Evolutionary conservation across 345 rosid genomes (phyloP).

Genomic region (Arabidopsis suecica): DNA sequence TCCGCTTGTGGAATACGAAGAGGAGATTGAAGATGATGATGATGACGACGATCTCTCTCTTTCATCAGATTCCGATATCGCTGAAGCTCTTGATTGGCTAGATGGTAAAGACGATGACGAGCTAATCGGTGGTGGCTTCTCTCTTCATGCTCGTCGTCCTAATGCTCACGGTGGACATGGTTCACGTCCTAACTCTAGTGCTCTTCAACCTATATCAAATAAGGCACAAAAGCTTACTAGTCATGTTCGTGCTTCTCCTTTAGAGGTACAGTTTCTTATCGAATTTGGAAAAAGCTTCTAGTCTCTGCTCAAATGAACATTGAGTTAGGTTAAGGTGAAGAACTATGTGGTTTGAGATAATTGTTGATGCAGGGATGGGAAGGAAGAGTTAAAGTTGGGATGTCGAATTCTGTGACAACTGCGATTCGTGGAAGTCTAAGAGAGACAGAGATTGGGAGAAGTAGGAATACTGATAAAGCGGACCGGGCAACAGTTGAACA

Average conservation of each 20-base stretch:
- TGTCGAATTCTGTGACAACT: slow-evolving; percentile 91
- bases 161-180: slow-evolving; percentile 88
- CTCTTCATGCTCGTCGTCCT: slow-evolving; percentile 68
- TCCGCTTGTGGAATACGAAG: slow-evolving; percentile 25
- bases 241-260: slow-evolving; percentile 83
- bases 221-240: slow-evolving; percentile 73
- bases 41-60: slow-evolving; percentile 53
- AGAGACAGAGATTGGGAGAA: slow-evolving; percentile 75
- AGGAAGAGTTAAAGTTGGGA: slow-evolving; percentile 76
- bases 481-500: slow-evolving; percentile 99
- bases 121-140: slow-evolving; percentile 51
- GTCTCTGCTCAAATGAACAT: not conserved
- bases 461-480: slow-evolving; percentile 77
- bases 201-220: slow-evolving; percentile 83
- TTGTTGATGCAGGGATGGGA: slow-evolving; percentile 78
- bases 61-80: slow-evolving; percentile 79
- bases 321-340: not conserved
- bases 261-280: slow-evolving; percentile 56
- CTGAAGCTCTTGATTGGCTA: slow-evolving; percentile 75
- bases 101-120: slow-evolving; percentile 71
- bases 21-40: slow-evolving; percentile 43
- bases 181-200: slow-evolving; percentile 58
- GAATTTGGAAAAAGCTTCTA: not conserved
- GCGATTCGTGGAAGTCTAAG: slow-evolving; percentile 92
- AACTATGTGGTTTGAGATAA: not conserved